Evolutionary conservation across 768 basidiomycete species (phyloP).

Genomic region (Amanita muscaria): DNA sequence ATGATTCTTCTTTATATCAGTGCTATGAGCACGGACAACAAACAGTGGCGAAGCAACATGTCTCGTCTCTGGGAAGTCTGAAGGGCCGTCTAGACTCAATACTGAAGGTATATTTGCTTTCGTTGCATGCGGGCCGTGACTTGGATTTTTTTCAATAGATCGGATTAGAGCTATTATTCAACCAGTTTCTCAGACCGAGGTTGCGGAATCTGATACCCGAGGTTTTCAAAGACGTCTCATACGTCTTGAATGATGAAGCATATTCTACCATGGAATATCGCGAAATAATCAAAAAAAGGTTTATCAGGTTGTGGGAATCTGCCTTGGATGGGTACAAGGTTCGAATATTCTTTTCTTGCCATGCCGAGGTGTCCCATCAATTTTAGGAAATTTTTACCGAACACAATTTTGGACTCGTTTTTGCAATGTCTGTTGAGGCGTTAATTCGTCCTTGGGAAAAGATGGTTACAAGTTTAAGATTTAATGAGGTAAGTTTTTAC

Average conservation of each 20-base stretch:
- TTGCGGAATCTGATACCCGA: constrained; percentile 79
- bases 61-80: constrained; percentile 45
- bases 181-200: constrained; percentile 84
- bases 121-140: not conserved
- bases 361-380: not conserved
- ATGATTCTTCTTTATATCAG: constrained; percentile 48
- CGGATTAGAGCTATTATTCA: constrained; percentile 91
- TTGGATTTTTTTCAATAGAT: constrained; percentile 32
- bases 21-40: constrained; percentile 59
- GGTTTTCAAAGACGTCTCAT: constrained; percentile 84
- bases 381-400: constrained; percentile 80
- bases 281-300: constrained; percentile 83
- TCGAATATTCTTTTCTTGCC: not conserved
- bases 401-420: constrained; percentile 78
- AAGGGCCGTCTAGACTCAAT: constrained; percentile 60
- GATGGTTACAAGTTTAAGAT: constrained; percentile 67
- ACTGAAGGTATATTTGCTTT: constrained; percentile 67
- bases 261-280: constrained; percentile 80
- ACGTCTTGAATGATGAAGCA: constrained; percentile 81
- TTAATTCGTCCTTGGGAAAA: constrained; percentile 97
- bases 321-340: constrained; percentile 87
- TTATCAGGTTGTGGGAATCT: constrained; percentile 81
- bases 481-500: constrained; percentile 62
- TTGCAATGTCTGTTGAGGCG: constrained; percentile 76
- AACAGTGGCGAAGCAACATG: constrained; percentile 33